These are phyloP conservation scores for Coemansia sp. DNA, from an alignment of 192 early-diverging fungal species.

Conservation along the genomic window DNA sequence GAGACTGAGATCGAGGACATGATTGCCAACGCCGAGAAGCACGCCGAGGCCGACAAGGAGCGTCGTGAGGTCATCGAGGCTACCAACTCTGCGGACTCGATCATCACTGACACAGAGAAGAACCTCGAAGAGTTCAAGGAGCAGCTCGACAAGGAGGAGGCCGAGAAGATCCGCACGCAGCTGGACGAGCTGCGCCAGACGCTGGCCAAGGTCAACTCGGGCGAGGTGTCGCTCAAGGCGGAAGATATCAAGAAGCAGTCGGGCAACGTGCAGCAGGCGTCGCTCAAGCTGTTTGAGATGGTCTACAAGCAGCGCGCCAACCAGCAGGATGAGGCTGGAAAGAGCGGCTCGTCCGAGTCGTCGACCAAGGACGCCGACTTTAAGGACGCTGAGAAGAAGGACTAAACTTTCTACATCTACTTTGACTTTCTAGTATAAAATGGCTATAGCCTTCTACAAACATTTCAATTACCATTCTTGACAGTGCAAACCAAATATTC, in stretches of 20 bases:
- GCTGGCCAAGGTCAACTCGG: conserved; percentile 67
- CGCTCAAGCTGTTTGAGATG: conserved; percentile 96
- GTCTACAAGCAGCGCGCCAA: conserved; percentile 84
- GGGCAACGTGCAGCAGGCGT: conserved; percentile 81
- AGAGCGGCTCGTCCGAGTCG: conserved; percentile 17
- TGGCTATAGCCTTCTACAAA: too few relatives aligned
- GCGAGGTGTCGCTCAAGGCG: conserved; percentile 64
- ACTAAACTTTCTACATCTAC: conserved; percentile 19
- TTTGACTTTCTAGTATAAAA: conserved; percentile 9
- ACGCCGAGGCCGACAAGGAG: conserved; percentile 90
- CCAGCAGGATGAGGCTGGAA: conserved; percentile 32
- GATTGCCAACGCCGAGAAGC: conserved; percentile 86
- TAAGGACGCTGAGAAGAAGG: conserved; percentile 71
- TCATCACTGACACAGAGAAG: conserved; percentile 93
- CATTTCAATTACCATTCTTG: too few relatives aligned
- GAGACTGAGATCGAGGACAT: conserved; percentile 96
- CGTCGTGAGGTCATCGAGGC: conserved; percentile 95
- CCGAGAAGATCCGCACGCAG: conserved; percentile 80
- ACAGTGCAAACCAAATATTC: too few relatives aligned
- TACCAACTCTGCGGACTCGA: conserved; percentile 86
- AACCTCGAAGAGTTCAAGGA: conserved; percentile 95
- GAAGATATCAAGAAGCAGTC: conserved; percentile 90
- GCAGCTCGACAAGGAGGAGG: conserved; percentile 84
- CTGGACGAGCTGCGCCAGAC: conserved; percentile 80
- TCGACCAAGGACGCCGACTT: conserved; percentile 69